Evolutionary conservation across 129 eudicot genomes (phyloP), one percentile per base, ranked within the genome.

Genomic region (Chrysanthemum makinoi): DNA sequence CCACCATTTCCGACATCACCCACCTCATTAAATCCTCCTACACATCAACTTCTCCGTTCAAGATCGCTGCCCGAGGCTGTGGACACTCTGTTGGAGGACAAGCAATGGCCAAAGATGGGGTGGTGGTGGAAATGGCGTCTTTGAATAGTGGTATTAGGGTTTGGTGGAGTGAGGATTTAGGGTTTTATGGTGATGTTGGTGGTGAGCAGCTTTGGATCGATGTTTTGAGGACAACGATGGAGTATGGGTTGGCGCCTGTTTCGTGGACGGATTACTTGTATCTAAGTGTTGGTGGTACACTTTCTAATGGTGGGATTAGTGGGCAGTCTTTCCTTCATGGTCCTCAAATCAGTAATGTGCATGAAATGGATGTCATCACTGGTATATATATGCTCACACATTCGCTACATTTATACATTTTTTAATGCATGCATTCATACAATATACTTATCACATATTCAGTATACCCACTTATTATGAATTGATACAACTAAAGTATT

Each of bases 211-310:
- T 92, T 7, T 92, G 98, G 98, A 82, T 89, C 1, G 95, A 92
- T 75, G 98, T 92, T 35, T 71, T 92, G 76, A 49, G 80, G 52
- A 77, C 64, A 10, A 73, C 87, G 2, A 49, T 86, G 28, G 88
- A 77, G 68, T 75, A 81, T 24, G 98, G 91, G 8, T 62, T 92
- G 10, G 85, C 96, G 3, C 96, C 98, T 1, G 88, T 89, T 2
- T 89, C 98, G 0, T 92, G 98, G 98, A 92, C 98, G 1, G 98
- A 92, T 73, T 92, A 92, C 73, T 76, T 92, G 89, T 92, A 92
- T 68, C 75, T 92, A 33, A 89, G 77, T 0, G 91, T 89, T 39
- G 98, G 96, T 33, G 98, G 98, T n/a, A 92, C 98, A 1, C 91
- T 92, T 15, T 92, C 96, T 56, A 92, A 92, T 70, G 98, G 83